Conservation (phyloP, 1,139 yeast genomes). For the Debaryomycetaceae sp. region DNA sequence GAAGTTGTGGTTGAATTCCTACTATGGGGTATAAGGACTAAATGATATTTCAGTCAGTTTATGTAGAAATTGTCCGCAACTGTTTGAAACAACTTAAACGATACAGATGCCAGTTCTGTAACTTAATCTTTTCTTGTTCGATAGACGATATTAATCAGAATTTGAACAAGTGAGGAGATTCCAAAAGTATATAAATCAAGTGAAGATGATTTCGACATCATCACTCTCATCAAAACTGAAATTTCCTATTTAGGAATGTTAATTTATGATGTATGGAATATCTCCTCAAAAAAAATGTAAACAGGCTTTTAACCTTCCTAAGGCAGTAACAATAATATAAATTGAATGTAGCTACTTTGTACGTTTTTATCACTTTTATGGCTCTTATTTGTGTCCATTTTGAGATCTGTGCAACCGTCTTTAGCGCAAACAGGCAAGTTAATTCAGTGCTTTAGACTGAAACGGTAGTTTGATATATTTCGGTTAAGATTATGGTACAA, state of each 20-base stretch:
- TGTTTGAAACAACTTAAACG: not conserved
- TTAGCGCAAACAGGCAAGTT: too few relatives aligned
- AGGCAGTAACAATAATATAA: not conserved
- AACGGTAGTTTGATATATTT: too few relatives aligned
- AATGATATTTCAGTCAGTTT: not conserved
- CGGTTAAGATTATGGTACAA: too few relatives aligned
- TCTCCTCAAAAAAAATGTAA: not conserved
- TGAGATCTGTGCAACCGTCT: not conserved
- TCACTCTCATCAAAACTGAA: not conserved
- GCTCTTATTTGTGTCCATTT: not conserved
- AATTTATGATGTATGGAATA: not conserved
- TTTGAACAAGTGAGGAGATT: not conserved
- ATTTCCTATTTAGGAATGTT: not conserved
- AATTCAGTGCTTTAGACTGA: too few relatives aligned
- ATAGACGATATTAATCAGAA: too few relatives aligned
- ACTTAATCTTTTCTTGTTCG: too few relatives aligned
- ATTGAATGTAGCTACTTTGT: not conserved
- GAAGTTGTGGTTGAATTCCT: not conserved
- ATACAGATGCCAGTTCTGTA: conserved; percentile 1
- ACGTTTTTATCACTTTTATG: not conserved
- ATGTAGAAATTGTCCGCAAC: not conserved
- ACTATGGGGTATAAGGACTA: not conserved
- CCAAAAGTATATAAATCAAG: conserved; percentile 1
- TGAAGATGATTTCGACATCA: not conserved
- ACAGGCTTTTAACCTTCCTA: not conserved